phyloP scores from a whole-genome alignment of 345 rosid species.

The Bruguiera parviflora region DNA sequence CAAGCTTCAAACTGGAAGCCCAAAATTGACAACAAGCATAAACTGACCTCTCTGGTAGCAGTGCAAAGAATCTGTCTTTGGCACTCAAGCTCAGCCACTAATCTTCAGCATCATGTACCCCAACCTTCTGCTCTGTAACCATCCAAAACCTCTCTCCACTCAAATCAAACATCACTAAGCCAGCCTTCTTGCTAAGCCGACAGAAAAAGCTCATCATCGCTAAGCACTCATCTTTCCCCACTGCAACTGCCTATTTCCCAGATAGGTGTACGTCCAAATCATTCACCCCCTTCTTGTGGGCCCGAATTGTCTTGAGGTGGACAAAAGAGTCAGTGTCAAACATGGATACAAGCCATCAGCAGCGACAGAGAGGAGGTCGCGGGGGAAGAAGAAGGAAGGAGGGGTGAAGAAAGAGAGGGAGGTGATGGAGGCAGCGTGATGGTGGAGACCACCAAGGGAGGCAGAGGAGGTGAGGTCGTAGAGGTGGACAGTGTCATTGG shows the following conservation, averaged over 20 bases:
- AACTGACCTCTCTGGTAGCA: slow-evolving; percentile 70
- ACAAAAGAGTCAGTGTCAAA: slow-evolving; percentile 84
- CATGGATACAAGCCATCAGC: slow-evolving; percentile 80
- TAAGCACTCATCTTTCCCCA: slow-evolving; percentile 75
- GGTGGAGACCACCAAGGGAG: slow-evolving; percentile 73
- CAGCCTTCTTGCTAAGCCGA: slow-evolving; percentile 64
- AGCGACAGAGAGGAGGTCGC: slow-evolving; percentile 77
- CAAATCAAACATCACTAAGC: slow-evolving; percentile 51
- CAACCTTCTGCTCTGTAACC: slow-evolving; percentile 58
- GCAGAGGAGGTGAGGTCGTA: slow-evolving; percentile 77
- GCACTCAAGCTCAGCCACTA: slow-evolving; percentile 57
- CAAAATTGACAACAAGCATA: background rate
- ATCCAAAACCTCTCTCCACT: slow-evolving; percentile 71
- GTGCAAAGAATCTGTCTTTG: slow-evolving; percentile 72
- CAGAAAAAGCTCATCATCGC: slow-evolving; percentile 80
- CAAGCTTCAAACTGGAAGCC: too few relatives aligned
- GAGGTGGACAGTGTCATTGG: slow-evolving; percentile 77
- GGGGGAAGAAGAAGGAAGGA: slow-evolving; percentile 65
- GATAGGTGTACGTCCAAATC: slow-evolving; percentile 72
- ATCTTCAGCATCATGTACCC: slow-evolving; percentile 79
- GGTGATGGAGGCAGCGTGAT: slow-evolving; percentile 63
- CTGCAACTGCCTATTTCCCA: slow-evolving; percentile 75
- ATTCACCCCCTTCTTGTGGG: slow-evolving; percentile 68
- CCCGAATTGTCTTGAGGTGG: slow-evolving; percentile 59
- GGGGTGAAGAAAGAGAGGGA: slow-evolving; percentile 79